phyloP scores from a whole-genome alignment of 2,329 filamentous ascomycete species.

The Dactylella cylindrospora region DNA sequence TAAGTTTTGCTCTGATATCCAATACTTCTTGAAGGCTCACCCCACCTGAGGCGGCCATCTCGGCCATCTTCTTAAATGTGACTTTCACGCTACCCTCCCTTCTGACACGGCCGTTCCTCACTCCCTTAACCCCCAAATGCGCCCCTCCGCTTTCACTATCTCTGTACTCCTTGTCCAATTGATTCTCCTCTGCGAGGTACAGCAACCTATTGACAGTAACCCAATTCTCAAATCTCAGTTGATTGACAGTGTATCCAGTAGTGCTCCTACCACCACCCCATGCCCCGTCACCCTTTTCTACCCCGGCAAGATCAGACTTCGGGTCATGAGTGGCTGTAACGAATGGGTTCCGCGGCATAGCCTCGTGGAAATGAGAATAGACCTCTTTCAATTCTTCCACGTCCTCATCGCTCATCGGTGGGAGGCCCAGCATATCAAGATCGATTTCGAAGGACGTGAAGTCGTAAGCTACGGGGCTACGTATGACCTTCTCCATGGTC shows the following conservation, averaged over 20 bases:
- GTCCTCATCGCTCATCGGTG: slow-evolving; percentile 24
- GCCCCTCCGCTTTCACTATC: too few relatives aligned
- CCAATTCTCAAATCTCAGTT: slow-evolving; percentile 59
- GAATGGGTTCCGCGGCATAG: slow-evolving; percentile 30
- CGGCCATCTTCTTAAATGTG: slow-evolving; percentile 3
- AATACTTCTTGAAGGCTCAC: slow-evolving; percentile 2
- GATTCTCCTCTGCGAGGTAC: slow-evolving; percentile 50
- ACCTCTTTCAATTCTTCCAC: slow-evolving; percentile 10
- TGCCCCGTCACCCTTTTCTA: slow-evolving; percentile 2
- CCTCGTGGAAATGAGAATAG: slow-evolving; percentile 27
- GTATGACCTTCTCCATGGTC: slow-evolving; percentile 12
- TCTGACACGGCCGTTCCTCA: not conserved
- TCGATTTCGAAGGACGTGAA: slow-evolving; percentile 15
- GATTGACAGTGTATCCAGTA: slow-evolving; percentile 54
- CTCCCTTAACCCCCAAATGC: slow-evolving; percentile 3
- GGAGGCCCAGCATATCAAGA: slow-evolving; percentile 9
- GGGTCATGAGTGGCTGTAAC: slow-evolving; percentile 32
- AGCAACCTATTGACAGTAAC: slow-evolving; percentile 56
- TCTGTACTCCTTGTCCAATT: not conserved
- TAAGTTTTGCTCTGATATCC: not conserved
- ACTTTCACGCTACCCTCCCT: slow-evolving; percentile 1
- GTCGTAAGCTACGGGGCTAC: slow-evolving; percentile 18
- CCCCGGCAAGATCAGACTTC: slow-evolving; percentile 26
- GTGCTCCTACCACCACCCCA: slow-evolving; percentile 37
- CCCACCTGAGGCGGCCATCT: too few relatives aligned